Evolutionary conservation across 768 basidiomycete species (phyloP), one percentile per base, ranked within the genome.

Genomic region (Pilatotrama ljubarskyi): DNA sequence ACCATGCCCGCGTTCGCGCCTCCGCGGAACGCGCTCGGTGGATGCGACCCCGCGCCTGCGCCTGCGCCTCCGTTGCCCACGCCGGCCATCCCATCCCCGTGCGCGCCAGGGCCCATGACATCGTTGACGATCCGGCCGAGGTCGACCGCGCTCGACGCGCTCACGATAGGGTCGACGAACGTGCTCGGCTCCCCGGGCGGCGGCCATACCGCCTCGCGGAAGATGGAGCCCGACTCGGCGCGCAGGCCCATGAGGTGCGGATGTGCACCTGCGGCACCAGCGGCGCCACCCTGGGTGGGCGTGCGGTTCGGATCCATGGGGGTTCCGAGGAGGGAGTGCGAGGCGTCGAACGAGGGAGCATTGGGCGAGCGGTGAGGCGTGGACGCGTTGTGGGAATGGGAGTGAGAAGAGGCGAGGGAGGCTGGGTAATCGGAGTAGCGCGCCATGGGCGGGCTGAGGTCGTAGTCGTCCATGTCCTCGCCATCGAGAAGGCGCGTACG

Each of bases 161-260:
- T 60, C 41, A 68, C 51, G 56, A 71, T 57, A 15, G 70, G 71
- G 61, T 72, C 71, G 59, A 72, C 64, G 55, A 72, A 55, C 15
- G 61, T 55, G 51, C 68, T 69, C 24, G 32, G 44, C 20, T 68
- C 59, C 22, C 63, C 58, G 5, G 70, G 70, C 4, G 71, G 71
- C 20, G 70, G 70, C 71, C 70, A 71, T 18, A 71, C 70, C 1
- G 54, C 66, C 61, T 72, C 71, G 40, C 64, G 70, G 69, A 72
- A 72, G 47, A 71, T 63, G 3, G 69, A 70, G 49, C 71, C 71
- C 36, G 71, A 61, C 57, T 71, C 68, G 1, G 69, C 68, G 50
- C 70, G 68, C 56, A 65, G 56, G 25, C 65, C 65, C 24, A 69
- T 42, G 8, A 69, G 48, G 52, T 69, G 65, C 22, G 70, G 67